Evolutionary conservation across 441 rosid genomes (phyloP).

Genomic region (Bocquillonia castaneifolia): DNA sequence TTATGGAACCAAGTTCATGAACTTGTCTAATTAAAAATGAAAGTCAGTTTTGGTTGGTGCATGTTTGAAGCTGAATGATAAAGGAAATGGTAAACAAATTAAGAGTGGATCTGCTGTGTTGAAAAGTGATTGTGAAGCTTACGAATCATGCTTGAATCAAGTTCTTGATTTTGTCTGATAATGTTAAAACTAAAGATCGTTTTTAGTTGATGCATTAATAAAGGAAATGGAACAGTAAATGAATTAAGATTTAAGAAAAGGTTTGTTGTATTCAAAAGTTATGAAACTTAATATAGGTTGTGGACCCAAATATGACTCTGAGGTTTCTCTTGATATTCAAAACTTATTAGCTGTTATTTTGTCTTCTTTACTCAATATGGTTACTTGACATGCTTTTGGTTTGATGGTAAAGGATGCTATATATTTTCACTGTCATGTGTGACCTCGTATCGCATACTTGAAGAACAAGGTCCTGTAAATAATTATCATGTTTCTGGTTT

Average conservation of each 20-base stretch:
- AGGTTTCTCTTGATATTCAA: not conserved
- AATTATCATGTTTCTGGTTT: not conserved
- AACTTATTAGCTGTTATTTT: slow-evolving; percentile 4
- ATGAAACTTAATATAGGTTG: no score
- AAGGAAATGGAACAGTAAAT: no score
- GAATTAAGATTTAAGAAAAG: no score
- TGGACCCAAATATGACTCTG: no score
- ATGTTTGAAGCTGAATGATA: no score
- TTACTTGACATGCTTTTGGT: slow-evolving; percentile 9
- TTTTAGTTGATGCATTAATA: no score
- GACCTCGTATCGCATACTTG: not conserved
- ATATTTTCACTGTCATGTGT: not conserved
- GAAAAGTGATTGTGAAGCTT: not conserved
- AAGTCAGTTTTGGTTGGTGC: not conserved
- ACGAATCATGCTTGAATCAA: no score
- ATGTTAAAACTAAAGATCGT: no score
- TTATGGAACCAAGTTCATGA: not conserved
- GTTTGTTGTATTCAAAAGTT: no score
- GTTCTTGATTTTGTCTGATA: no score
- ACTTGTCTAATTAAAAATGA: not conserved
- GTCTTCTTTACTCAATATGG: not conserved
- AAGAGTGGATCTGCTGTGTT: not conserved
- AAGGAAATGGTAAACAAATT: no score
- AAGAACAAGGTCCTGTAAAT: not conserved
- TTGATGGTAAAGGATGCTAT: not conserved